Percentiles rank a stretch among this genome's conserved stretches.
These are phyloP conservation scores for Amauroascus niger DNA, from an alignment of 2,329 filamentous ascomycete genomes.

Conservation along the genomic window DNA sequence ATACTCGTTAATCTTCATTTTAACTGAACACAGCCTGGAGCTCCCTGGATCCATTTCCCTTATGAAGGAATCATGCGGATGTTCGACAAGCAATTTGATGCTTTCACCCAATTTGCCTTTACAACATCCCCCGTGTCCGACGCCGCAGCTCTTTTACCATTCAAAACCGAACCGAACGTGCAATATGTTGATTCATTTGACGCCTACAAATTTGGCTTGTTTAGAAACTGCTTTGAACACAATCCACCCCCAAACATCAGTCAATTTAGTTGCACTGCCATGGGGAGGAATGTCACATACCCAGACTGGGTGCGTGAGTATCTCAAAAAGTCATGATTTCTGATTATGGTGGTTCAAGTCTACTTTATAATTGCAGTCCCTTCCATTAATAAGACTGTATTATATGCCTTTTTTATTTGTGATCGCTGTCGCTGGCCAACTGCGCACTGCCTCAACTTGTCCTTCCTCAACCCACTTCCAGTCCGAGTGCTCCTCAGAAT, in stretches of 20 bases:
- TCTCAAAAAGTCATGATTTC: conserved; percentile 7
- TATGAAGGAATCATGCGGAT: conserved; percentile 12
- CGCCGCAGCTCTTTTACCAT: conserved; percentile 6
- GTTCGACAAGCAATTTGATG: conserved; percentile 11
- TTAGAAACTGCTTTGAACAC: conserved; percentile 12
- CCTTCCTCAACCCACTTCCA: no score
- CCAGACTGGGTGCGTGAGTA: conserved; percentile 11
- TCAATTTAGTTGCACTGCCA: conserved; percentile 8
- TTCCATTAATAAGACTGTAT: conserved; percentile 9
- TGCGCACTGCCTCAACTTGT: no score
- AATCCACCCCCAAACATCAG: conserved; percentile 10
- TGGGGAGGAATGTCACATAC: conserved; percentile 13
- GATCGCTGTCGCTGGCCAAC: conserved; percentile 7
- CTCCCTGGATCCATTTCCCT: conserved; percentile 11
- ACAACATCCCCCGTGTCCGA: conserved; percentile 6
- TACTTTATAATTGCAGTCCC: neutral
- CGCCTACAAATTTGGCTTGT: conserved; percentile 10
- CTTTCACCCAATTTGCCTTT: conserved; percentile 11
- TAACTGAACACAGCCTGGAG: conserved; percentile 8
- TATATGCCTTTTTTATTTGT: conserved; percentile 2
- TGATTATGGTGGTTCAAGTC: conserved; percentile 2
- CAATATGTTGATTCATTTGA: conserved; percentile 8
- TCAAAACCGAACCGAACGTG: conserved; percentile 4
- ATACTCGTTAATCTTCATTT: conserved; percentile 1
- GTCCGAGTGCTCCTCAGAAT: no score